A percentile compares a stretch with the other conserved stretches of the same genome.
Evolutionary conservation across 2,329 filamentous ascomycete genomes (phyloP).

Genomic region (Colletotrichum zoysiae): DNA sequence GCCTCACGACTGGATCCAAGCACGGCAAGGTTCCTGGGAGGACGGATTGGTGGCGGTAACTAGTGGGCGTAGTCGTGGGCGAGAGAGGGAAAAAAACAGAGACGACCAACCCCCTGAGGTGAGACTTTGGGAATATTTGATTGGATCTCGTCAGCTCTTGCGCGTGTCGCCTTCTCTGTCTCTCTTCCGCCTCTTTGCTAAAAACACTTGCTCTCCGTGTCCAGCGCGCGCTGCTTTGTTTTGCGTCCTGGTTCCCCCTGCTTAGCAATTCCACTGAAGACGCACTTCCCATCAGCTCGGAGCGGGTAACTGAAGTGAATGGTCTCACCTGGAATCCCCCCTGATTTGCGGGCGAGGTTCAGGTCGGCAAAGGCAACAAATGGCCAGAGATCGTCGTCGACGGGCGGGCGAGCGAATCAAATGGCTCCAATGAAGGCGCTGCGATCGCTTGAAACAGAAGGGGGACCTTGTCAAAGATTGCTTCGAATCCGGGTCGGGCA

Average conservation of each 20-base stretch:
- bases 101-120: conserved; percentile 26
- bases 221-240: conserved; percentile 10
- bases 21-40: conserved; percentile 32
- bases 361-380: conserved; percentile 25
- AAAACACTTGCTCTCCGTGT: conserved; percentile 16
- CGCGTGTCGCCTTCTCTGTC: conserved; percentile 12
- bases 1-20: conserved; percentile 35
- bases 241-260: conserved; percentile 6
- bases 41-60: conserved; percentile 29
- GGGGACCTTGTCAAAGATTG: background rate
- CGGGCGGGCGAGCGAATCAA: conserved; percentile 17
- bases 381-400: conserved; percentile 35
- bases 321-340: conserved; percentile 26
- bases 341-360: background rate
- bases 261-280: conserved; percentile 29
- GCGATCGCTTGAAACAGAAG: conserved; percentile 15
- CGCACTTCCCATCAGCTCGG: background rate
- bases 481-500: background rate
- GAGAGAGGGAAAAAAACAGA: conserved; percentile 26
- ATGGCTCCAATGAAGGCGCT: background rate
- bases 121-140: conserved; percentile 25
- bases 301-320: conserved; percentile 1
- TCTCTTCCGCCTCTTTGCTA: conserved; percentile 9
- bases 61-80: conserved; percentile 10
- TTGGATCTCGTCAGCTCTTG: conserved; percentile 32